Conservation (phyloP, 139 green algal genomes). For the Chlamydomonas schloesseri region DNA sequence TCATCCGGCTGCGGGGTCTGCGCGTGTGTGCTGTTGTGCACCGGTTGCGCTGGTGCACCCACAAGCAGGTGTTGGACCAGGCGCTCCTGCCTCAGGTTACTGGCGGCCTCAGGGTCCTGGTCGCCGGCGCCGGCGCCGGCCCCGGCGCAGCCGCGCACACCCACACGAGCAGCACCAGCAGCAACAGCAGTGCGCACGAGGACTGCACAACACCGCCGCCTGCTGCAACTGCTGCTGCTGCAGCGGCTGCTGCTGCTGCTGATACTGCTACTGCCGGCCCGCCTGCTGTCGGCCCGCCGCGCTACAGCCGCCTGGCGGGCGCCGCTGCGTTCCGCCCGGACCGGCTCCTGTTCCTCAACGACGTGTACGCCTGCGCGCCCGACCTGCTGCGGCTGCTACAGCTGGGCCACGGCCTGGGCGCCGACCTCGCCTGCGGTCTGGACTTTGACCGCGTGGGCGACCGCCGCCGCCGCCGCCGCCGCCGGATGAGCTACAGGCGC, state of each 20-base stretch:
- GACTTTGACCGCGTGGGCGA: constrained; percentile 47
- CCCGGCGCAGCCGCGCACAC: no score
- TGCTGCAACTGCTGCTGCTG: neutral
- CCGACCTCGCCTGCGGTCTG: constrained; percentile 70
- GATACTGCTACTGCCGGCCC: neutral
- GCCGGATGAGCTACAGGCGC: neutral
- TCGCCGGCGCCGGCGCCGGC: no score
- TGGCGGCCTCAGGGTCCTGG: neutral
- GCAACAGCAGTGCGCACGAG: neutral
- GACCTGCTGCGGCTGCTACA: constrained; percentile 61
- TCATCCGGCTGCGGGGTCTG: no score
- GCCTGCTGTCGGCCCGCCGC: neutral
- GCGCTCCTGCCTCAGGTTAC: constrained; percentile 39
- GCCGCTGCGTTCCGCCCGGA: neutral
- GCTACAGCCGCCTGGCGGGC: neutral
- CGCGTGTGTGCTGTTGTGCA: no score
- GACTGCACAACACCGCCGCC: neutral
- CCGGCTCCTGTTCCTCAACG: constrained; percentile 69
- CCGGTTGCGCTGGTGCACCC: no score
- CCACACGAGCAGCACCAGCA: neutral
- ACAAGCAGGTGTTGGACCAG: constrained; percentile 35
- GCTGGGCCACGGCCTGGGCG: constrained; percentile 34
- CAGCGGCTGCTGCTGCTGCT: neutral
- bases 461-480: neutral
- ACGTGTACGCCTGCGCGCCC: constrained; percentile 73